A percentile compares a stretch with the other conserved stretches of the same genome.
These are phyloP conservation scores for Blastobotrys mokoenaii DNA, from an alignment of 805 yeast species.

Conservation along the genomic window DNA sequence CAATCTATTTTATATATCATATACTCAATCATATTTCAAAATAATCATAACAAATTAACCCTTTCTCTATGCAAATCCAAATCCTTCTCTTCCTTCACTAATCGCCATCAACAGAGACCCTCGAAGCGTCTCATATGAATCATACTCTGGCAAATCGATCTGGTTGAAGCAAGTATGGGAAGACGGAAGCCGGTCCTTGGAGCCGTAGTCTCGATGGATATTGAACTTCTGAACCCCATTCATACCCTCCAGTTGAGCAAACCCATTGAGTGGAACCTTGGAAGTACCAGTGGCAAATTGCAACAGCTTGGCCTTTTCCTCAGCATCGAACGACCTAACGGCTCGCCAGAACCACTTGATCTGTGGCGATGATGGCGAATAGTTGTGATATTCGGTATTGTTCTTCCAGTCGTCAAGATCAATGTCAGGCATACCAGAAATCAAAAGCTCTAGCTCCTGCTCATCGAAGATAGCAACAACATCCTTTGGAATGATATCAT, in stretches of 20 bases:
- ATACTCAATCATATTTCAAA: background rate
- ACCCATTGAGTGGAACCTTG: conserved; percentile 92
- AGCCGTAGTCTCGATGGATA: conserved; percentile 82
- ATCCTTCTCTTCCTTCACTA: conserved; percentile 93
- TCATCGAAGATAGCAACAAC: conserved; percentile 84
- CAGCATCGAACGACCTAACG: conserved; percentile 85
- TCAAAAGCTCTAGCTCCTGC: conserved; percentile 85
- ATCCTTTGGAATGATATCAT: conserved; percentile 79
- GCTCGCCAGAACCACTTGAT: conserved; percentile 98
- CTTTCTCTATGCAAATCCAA: conserved; percentile 59
- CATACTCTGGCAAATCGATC: conserved; percentile 87
- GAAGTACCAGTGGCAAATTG: conserved; percentile 98
- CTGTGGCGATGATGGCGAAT: conserved; percentile 74
- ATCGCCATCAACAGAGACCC: conserved; percentile 75
- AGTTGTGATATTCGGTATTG: conserved; percentile 71
- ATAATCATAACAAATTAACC: background rate
- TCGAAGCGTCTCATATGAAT: conserved; percentile 75
- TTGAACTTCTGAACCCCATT: conserved; percentile 79
- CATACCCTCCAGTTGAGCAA: conserved; percentile 81
- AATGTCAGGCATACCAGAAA: conserved; percentile 92
- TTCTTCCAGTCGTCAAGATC: conserved; percentile 94
- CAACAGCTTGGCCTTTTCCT: conserved; percentile 85
- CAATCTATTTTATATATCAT: background rate
- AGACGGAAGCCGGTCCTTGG: conserved; percentile 80
- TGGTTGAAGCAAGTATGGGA: conserved; percentile 98